Percentiles rank a stretch among this genome's conserved stretches.
These are phyloP conservation scores for Fusarium nanum DNA, from an alignment of 2,329 filamentous ascomycete genomes.

Conservation along the genomic window DNA sequence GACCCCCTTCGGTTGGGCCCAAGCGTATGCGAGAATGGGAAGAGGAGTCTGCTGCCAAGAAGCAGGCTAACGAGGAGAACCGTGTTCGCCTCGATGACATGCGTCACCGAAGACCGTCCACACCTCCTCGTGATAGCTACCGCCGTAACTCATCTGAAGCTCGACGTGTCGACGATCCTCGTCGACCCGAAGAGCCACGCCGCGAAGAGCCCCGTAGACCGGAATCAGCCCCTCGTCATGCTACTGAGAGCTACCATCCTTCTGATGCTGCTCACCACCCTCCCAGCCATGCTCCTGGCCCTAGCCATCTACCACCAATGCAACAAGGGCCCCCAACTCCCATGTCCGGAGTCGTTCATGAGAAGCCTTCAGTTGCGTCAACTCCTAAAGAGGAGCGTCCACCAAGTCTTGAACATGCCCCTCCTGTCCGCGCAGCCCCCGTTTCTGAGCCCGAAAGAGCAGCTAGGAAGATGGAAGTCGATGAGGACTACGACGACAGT, in stretches of 20 bases:
- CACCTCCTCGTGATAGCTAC: conserved; percentile 75
- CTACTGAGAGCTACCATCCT: conserved; percentile 85
- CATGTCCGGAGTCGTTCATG: conserved; percentile 65
- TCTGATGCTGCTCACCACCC: conserved; percentile 90
- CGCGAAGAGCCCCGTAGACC: conserved; percentile 68
- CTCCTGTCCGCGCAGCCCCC: conserved; percentile 58
- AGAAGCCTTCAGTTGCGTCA: conserved; percentile 53
- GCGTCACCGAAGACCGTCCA: conserved; percentile 80
- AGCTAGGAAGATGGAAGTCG: conserved; percentile 94
- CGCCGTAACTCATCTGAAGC: conserved; percentile 83
- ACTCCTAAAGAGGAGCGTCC: conserved; percentile 70
- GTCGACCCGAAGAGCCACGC: conserved; percentile 71
- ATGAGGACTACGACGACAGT: conserved; percentile 97
- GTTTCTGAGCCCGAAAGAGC: conserved; percentile 80
- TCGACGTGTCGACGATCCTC: conserved; percentile 72
- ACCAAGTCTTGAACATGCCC: conserved; percentile 53
- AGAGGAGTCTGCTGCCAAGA: conserved; percentile 81
- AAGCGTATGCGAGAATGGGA: conserved; percentile 97
- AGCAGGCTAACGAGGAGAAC: conserved; percentile 88
- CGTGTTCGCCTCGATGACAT: conserved; percentile 88
- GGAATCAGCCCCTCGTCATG: conserved; percentile 75
- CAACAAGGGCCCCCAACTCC: conserved; percentile 66
- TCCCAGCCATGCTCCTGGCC: conserved; percentile 65
- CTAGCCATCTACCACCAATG: conserved; percentile 70
- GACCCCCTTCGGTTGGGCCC: conserved; percentile 81